These are phyloP conservation scores for Artomyces pyxidatus DNA, from an alignment of 768 basidiomycete genomes.

Conservation along the genomic window DNA sequence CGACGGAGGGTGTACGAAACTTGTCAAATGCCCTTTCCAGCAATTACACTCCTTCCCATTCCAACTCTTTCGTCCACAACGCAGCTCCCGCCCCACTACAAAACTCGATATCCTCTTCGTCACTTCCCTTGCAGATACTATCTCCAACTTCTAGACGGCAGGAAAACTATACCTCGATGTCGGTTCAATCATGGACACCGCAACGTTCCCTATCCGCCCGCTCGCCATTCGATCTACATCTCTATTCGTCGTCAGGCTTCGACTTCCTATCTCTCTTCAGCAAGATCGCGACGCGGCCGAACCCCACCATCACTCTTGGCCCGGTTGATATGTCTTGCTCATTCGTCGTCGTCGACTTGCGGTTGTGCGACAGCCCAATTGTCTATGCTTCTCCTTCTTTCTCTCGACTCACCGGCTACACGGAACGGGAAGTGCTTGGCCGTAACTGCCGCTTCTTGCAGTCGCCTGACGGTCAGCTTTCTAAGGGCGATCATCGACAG, in stretches of 20 bases:
- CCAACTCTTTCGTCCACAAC: no score
- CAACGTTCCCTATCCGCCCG: no score
- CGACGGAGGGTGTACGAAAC: no score
- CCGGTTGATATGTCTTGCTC: constrained; percentile 89
- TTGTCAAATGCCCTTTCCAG: no score
- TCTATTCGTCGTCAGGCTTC: constrained; percentile 90
- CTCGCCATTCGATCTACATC: no score
- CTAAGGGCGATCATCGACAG: constrained; percentile 45
- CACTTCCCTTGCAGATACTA: no score
- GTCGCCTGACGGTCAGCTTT: constrained; percentile 55
- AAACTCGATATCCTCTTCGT: no score
- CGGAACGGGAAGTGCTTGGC: constrained; percentile 70
- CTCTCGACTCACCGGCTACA: constrained; percentile 66
- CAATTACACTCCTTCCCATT: no score
- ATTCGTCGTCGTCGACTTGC: constrained; percentile 86
- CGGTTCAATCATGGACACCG: no score
- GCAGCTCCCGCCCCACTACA: no score
- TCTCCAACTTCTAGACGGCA: no score
- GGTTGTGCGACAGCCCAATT: constrained; percentile 76
- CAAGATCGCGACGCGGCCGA: constrained; percentile 63
- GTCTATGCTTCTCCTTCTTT: constrained; percentile 89
- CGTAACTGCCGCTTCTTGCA: constrained; percentile 90
- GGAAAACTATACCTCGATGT: no score
- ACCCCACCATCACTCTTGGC: constrained; percentile 72
- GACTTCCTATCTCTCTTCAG: constrained; percentile 80